Evolutionary conservation across 768 basidiomycete species (phyloP).

Genomic region (Boletales sp.): DNA sequence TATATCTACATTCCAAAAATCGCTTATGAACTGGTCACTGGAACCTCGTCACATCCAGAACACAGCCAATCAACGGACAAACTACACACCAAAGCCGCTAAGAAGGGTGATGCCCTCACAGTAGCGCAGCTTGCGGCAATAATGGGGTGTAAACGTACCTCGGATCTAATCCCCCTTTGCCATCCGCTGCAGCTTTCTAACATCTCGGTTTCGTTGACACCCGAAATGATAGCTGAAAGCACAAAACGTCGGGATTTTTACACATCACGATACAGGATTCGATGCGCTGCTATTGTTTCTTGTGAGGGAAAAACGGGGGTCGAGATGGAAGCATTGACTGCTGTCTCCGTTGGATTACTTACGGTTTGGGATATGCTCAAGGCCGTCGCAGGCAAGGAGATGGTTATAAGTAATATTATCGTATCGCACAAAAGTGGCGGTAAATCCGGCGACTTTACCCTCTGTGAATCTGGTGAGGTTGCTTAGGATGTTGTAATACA

Average conservation of each 20-base stretch:
- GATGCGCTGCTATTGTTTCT: constrained; percentile 64
- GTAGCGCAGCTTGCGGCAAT: constrained; percentile 84
- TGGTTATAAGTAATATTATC: constrained; percentile 69
- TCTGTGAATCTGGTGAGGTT: constrained; percentile 1
- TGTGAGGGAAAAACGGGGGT: constrained; percentile 83
- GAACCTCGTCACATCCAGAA: constrained; percentile 10
- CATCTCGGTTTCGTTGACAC: constrained; percentile 58
- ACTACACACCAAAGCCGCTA: constrained; percentile 47
- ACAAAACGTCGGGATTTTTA: not conserved
- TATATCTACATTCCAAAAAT: constrained; percentile 61
- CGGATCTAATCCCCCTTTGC: constrained; percentile 82
- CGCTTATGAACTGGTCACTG: constrained; percentile 63
- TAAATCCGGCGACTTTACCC: constrained; percentile 63
- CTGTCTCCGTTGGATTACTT: constrained; percentile 70
- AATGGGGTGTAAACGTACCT: constrained; percentile 83
- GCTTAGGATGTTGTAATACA: not conserved
- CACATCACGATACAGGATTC: constrained; percentile 43
- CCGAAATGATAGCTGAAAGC: constrained; percentile 32
- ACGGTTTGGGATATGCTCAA: constrained; percentile 96
- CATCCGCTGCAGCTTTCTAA: constrained; percentile 78
- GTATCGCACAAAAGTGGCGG: constrained; percentile 73
- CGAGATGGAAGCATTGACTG: constrained; percentile 92
- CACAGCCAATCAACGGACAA: constrained; percentile 22
- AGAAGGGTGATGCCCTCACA: constrained; percentile 69
- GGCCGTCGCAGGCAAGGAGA: constrained; percentile 82